Percentiles rank a stretch among this genome's conserved stretches.
phyloP scores from a whole-genome alignment of 495 filamentous ascomycete species.

The Xylaria scruposa region DNA sequence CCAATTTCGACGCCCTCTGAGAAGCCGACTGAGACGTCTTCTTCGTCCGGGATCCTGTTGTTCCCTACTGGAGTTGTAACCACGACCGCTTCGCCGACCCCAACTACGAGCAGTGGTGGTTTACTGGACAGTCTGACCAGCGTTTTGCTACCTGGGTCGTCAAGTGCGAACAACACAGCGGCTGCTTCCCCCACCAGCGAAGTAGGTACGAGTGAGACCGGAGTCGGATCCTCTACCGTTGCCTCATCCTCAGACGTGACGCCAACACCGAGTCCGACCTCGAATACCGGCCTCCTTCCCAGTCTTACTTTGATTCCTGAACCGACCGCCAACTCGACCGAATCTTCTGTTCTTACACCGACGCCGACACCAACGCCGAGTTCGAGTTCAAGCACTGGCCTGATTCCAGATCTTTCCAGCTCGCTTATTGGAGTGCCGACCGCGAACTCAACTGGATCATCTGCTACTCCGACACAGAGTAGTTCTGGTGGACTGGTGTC shows the following conservation, averaged over 20 bases:
- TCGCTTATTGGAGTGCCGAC: slow-evolving; percentile 26
- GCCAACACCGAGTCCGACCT: slow-evolving; percentile 11
- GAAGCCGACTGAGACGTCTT: slow-evolving; percentile 24
- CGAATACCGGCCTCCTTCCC: slow-evolving; percentile 6
- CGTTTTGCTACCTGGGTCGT: slow-evolving; percentile 13
- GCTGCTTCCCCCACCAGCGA: slow-evolving; percentile 6
- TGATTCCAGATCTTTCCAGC: slow-evolving; percentile 31
- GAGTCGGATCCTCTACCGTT: not conserved
- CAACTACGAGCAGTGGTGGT: slow-evolving; percentile 24
- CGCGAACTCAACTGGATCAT: not conserved
- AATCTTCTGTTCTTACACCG: slow-evolving; percentile 8
- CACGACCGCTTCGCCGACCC: slow-evolving; percentile 25
- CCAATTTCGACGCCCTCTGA: slow-evolving; percentile 24
- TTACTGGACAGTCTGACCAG: slow-evolving; percentile 15
- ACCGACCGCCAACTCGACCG: slow-evolving; percentile 11
- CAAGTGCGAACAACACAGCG: not conserved
- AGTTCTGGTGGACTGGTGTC: not conserved
- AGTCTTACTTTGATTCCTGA: not conserved
- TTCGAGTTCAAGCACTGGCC: slow-evolving; percentile 30
- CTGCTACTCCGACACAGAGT: not conserved
- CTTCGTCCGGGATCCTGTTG: slow-evolving; percentile 43
- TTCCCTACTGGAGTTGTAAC: slow-evolving; percentile 46
- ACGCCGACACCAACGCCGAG: slow-evolving; percentile 8
- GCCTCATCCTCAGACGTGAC: not conserved
- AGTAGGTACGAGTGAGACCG: not conserved